phyloP scores from a whole-genome alignment of 2,329 filamentous ascomycete species.

The Venturia nashicola region DNA sequence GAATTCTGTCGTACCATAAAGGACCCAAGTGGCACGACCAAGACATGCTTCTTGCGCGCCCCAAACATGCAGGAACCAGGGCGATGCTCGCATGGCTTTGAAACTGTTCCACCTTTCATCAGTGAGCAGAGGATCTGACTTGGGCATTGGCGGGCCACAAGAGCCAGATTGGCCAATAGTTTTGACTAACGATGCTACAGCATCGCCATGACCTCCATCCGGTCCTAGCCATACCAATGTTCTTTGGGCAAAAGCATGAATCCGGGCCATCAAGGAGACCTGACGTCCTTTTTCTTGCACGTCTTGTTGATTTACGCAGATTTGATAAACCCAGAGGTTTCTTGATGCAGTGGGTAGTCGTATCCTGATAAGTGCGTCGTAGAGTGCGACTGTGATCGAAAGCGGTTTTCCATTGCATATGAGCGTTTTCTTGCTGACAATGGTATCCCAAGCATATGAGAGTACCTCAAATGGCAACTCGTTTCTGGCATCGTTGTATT shows the following conservation, averaged over 20 bases:
- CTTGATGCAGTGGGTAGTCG: background rate
- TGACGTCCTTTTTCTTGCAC: background rate
- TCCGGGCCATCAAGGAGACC: background rate
- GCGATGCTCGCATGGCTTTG: background rate
- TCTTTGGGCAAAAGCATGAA: background rate
- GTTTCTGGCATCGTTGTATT: background rate
- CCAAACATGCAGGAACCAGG: conserved; percentile 4
- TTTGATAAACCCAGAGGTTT: conserved; percentile 1
- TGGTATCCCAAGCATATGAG: background rate
- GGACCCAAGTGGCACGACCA: background rate
- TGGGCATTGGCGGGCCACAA: background rate
- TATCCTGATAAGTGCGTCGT: background rate
- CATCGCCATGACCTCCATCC: background rate
- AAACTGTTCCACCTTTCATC: background rate
- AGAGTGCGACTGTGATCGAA: background rate
- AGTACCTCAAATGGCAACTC: background rate
- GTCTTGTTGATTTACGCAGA: conserved; percentile 6
- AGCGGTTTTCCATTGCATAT: conserved; percentile 1
- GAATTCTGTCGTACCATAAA: background rate
- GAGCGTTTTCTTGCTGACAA: background rate
- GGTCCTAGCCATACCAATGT: conserved; percentile 3
- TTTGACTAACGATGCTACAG: background rate
- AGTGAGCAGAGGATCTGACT: background rate
- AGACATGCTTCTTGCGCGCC: background rate
- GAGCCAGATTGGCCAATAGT: background rate